phyloP scores from a whole-genome alignment of 371 early-diverging fungal species.

The Syncephalastrum contaminatum region DNA sequence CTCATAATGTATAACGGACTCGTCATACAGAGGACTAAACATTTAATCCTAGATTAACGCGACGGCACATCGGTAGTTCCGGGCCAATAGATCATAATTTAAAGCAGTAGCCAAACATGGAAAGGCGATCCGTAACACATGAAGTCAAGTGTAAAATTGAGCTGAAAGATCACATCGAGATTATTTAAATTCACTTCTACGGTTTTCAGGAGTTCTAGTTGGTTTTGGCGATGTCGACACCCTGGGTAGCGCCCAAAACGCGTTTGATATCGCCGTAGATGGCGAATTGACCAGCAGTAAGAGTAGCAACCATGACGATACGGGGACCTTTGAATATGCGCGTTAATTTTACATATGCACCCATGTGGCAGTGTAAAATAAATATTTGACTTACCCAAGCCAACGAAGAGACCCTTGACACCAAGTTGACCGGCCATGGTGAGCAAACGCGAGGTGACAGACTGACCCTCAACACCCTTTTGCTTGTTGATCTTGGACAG shows the following conservation, averaged over 20 bases:
- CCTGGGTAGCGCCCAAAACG: slow-evolving; percentile 65
- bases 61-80: no score
- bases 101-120: no score
- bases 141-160: no score
- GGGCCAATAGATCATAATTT: no score
- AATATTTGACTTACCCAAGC: slow-evolving; percentile 31
- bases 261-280: slow-evolving; percentile 68
- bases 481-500: slow-evolving; percentile 86
- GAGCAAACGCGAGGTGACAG: slow-evolving; percentile 45
- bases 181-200: no score
- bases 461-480: slow-evolving; percentile 49
- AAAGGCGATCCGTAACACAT: no score
- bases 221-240: slow-evolving; percentile 56
- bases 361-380: background rate
- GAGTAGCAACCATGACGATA: slow-evolving; percentile 76
- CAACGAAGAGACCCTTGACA: slow-evolving; percentile 61
- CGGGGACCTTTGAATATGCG: slow-evolving; percentile 41
- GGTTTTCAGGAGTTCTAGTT: background rate
- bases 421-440: slow-evolving; percentile 59
- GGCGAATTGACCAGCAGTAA: slow-evolving; percentile 70
- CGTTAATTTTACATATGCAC: no score
- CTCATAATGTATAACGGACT: no score
- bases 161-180: no score
- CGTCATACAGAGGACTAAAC: no score
- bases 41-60: no score